Evolutionary conservation across 768 basidiomycete genomes (phyloP).

Genomic region (Tremella yokohamensis): DNA sequence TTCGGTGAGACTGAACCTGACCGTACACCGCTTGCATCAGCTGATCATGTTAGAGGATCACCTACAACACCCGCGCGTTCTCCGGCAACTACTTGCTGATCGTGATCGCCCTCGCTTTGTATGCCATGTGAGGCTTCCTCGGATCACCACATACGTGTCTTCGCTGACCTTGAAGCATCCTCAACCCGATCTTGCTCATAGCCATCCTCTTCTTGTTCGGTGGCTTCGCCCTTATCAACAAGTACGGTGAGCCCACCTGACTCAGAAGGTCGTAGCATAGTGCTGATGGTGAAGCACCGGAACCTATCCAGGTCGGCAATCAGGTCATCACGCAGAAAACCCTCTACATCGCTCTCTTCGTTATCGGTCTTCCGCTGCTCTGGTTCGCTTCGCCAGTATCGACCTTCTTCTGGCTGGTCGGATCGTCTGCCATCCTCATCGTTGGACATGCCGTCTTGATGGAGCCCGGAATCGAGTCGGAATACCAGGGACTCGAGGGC

Average conservation of each 20-base stretch:
- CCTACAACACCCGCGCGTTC: conserved; percentile 70
- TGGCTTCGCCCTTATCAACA: conserved; percentile 87
- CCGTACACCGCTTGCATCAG: background rate
- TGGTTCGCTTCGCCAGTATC: conserved; percentile 53
- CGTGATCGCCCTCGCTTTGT: conserved; percentile 80
- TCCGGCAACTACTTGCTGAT: conserved; percentile 88
- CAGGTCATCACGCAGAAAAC: conserved; percentile 80
- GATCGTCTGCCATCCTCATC: conserved; percentile 77
- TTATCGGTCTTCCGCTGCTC: conserved; percentile 56
- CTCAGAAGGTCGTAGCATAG: background rate
- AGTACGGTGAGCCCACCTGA: conserved; percentile 63
- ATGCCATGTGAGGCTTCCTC: conserved; percentile 62
- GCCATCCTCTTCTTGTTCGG: conserved; percentile 82
- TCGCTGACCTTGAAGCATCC: conserved; percentile 58
- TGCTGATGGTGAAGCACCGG: conserved; percentile 60
- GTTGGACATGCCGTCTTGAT: conserved; percentile 78
- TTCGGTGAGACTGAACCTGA: conserved; percentile 27
- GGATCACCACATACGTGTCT: background rate
- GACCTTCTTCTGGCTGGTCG: conserved; percentile 93
- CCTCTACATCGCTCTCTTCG: conserved; percentile 81
- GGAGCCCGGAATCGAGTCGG: conserved; percentile 80
- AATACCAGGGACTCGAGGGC: conserved; percentile 23
- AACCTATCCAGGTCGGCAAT: conserved; percentile 77
- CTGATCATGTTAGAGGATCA: conserved; percentile 66
- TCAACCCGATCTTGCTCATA: conserved; percentile 71